A percentile compares a stretch with the other conserved stretches of the same genome.
Conservation (phyloP, 345 rosid genomes). For the Dipteronia sinensis region DNA sequence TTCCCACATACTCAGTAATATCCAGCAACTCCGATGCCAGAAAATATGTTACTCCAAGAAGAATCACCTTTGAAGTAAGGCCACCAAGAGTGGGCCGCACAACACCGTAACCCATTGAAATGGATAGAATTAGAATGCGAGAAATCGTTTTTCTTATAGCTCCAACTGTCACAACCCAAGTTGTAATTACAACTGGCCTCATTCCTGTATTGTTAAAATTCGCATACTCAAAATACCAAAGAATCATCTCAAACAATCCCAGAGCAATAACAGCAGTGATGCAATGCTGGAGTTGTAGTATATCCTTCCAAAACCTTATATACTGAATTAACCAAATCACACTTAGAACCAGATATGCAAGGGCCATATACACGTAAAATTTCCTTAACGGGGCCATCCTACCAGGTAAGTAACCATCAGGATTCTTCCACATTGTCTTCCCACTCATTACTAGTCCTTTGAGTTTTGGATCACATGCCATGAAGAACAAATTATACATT, state of each 20-base stretch:
- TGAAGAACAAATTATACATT: constrained; percentile 89
- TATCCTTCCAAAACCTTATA: constrained; percentile 74
- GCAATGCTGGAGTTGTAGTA: constrained; percentile 93
- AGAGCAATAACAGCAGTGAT: constrained; percentile 71
- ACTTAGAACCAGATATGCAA: constrained; percentile 69
- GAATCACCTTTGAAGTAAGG: constrained; percentile 91
- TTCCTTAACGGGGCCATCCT: constrained; percentile 95
- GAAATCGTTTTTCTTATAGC: constrained; percentile 75
- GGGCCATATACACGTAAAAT: constrained; percentile 73
- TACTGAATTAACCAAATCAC: constrained; percentile 81
- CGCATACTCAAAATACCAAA: constrained; percentile 87
- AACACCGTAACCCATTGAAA: constrained; percentile 98
- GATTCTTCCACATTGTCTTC: constrained; percentile 93
- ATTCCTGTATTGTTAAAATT: constrained; percentile 75
- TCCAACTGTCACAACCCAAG: constrained; percentile 93
- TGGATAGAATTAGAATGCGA: constrained; percentile 73
- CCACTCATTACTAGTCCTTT: constrained; percentile 82
- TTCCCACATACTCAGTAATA: constrained; percentile 88
- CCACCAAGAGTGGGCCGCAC: constrained; percentile 97
- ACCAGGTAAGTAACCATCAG: constrained; percentile 89
- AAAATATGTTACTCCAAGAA: constrained; percentile 84
- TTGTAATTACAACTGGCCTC: constrained; percentile 77
- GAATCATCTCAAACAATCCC: constrained; percentile 88
- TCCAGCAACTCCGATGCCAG: constrained; percentile 88
- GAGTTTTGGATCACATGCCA: constrained; percentile 84